A percentile compares a stretch with the other conserved stretches of the same genome.
Conservation (phyloP, 2,329 filamentous ascomycete species). For the Chrysoporthe austroafricana region DNA sequence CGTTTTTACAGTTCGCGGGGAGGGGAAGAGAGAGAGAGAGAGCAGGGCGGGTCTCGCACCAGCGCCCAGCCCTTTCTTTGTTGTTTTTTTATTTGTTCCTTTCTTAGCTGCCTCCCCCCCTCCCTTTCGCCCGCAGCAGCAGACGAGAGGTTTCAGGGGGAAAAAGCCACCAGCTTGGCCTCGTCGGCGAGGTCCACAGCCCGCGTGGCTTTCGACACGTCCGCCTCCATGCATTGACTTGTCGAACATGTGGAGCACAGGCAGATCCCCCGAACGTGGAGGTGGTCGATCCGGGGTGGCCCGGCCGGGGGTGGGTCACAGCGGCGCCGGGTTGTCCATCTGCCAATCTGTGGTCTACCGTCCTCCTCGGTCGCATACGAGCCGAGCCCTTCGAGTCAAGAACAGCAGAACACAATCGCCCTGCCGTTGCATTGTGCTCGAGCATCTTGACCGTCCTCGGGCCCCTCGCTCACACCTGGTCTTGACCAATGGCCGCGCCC, state of each 20-base stretch:
- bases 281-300: conserved; percentile 6
- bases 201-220: neutral
- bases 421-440: neutral
- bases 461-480: neutral
- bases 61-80: neutral
- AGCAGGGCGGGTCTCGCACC: too few relatives aligned
- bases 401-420: neutral
- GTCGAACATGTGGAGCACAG: conserved; percentile 6
- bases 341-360: too few relatives aligned
- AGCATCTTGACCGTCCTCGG: neutral
- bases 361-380: too few relatives aligned
- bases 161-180: neutral
- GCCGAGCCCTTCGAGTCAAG: too few relatives aligned
- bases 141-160: neutral
- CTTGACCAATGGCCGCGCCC: neutral
- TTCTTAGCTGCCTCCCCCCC: neutral
- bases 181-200: neutral
- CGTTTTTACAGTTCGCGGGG: too few relatives aligned
- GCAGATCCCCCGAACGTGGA: conserved; percentile 4
- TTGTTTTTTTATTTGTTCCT: neutral
- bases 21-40: too few relatives aligned
- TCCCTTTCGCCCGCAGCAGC: neutral
- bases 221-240: neutral
- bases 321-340: neutral
- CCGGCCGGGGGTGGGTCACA: neutral